These are phyloP conservation scores for Tolypocladium amazonense DNA, from an alignment of 2,329 filamentous ascomycete genomes.

Conservation along the genomic window DNA sequence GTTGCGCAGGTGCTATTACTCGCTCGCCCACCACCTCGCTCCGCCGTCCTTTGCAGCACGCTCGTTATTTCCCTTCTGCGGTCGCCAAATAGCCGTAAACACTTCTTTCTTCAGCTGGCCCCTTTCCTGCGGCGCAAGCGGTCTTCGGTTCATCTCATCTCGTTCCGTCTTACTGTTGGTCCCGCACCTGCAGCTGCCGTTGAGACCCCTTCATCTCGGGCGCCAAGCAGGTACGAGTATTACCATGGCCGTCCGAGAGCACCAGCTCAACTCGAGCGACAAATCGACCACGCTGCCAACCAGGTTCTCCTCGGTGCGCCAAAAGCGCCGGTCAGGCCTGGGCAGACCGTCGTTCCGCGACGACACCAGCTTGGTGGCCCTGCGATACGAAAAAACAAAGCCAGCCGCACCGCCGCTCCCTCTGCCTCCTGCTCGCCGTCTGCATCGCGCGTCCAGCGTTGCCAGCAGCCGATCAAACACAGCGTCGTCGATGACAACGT, in stretches of 20 bases:
- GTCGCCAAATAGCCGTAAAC: background rate
- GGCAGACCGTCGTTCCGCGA: slow-evolving; percentile 28
- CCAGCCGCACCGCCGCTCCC: slow-evolving; percentile 48
- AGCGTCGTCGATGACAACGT: slow-evolving; percentile 13
- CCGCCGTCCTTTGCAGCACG: background rate
- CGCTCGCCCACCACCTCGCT: background rate
- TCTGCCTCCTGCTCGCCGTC: slow-evolving; percentile 28
- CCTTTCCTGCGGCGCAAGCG: background rate
- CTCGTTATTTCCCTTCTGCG: background rate
- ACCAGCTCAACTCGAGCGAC: background rate
- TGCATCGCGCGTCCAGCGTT: slow-evolving; percentile 9
- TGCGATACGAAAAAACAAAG: slow-evolving; percentile 52
- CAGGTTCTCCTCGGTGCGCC: slow-evolving; percentile 31
- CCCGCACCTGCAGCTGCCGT: background rate
- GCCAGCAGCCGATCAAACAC: slow-evolving; percentile 3
- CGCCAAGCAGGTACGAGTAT: background rate
- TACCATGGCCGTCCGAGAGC: background rate
- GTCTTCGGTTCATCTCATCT: background rate
- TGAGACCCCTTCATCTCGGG: background rate
- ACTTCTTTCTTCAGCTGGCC: background rate
- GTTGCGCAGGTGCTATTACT: background rate
- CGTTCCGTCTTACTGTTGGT: background rate
- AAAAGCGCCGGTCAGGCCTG: slow-evolving; percentile 26
- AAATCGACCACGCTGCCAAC: slow-evolving; percentile 23
- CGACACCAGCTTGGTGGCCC: slow-evolving; percentile 38